phyloP scores from a whole-genome alignment of 352 stramenopile genomes.

The Pythium graminicola region DNA sequence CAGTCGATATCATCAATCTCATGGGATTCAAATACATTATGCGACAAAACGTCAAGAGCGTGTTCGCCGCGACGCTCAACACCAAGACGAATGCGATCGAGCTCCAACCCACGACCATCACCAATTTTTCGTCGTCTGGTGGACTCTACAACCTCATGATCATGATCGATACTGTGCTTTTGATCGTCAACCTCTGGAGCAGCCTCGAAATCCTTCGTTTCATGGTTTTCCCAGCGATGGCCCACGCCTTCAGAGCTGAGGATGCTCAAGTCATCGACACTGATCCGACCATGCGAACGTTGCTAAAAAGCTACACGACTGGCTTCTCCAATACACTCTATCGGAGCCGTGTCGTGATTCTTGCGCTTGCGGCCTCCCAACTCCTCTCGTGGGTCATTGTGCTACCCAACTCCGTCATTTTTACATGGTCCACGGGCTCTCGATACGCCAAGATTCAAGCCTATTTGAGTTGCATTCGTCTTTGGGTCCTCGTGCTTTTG shows the following conservation, averaged over 20 bases:
- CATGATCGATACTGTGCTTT: conserved; percentile 14
- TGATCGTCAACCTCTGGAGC: conserved; percentile 17
- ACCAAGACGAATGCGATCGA: background rate
- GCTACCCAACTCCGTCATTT: conserved; percentile 44
- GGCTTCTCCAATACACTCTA: conserved; percentile 33
- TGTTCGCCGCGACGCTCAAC: conserved; percentile 13
- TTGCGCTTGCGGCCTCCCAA: conserved; percentile 21
- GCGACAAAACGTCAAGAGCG: conserved; percentile 35
- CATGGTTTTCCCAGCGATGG: background rate
- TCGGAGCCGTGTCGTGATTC: conserved; percentile 33
- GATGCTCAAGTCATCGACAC: background rate
- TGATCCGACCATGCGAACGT: background rate
- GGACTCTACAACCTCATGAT: conserved; percentile 19
- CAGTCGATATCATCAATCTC: conserved; percentile 32
- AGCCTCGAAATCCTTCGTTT: conserved; percentile 17
- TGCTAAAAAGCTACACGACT: conserved; percentile 5
- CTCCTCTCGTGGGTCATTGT: conserved; percentile 54
- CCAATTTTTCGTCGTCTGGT: conserved; percentile 21
- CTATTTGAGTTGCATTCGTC: conserved; percentile 26
- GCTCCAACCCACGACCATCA: conserved; percentile 12
- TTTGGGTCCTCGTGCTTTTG: conserved; percentile 22
- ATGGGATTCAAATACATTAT: conserved; percentile 38
- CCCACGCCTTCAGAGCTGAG: background rate
- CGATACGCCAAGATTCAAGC: conserved; percentile 28
- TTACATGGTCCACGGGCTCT: conserved; percentile 30